Evolutionary conservation across 352 stramenopile species (phyloP).

Genomic region (Globisporangium camurandrum): DNA sequence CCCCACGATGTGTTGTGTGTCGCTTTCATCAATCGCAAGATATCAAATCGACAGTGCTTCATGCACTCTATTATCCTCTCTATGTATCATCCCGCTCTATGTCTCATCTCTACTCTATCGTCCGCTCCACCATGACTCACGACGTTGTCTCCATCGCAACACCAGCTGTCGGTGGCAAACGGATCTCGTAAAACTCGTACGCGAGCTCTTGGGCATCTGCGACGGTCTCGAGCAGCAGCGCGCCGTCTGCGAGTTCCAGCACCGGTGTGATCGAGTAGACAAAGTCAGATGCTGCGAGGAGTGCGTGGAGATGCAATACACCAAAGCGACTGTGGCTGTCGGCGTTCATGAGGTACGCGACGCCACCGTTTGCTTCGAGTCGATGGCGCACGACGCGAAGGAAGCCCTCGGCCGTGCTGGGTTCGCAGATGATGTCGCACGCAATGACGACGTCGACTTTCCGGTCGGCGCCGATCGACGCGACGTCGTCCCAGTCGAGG

Average conservation of each 20-base stretch:
- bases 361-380: conserved; percentile 31
- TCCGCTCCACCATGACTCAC: no score
- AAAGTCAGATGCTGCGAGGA: conserved; percentile 57
- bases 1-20: no score
- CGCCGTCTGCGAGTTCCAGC: conserved; percentile 41
- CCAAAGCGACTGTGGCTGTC: conserved; percentile 84
- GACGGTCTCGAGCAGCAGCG: conserved; percentile 66
- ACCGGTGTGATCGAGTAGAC: conserved; percentile 67
- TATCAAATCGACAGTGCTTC: no score
- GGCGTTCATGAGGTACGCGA: conserved; percentile 84
- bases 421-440: conserved; percentile 85
- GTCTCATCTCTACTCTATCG: no score
- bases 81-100: no score
- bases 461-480: conserved; percentile 44
- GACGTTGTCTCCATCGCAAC: no score
- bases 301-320: conserved; percentile 58
- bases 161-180: conserved; percentile 14
- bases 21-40: no score
- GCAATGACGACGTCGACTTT: conserved; percentile 80
- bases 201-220: conserved; percentile 65
- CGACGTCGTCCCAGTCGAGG: conserved; percentile 72
- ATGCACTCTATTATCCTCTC: no score
- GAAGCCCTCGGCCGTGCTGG: conserved; percentile 82
- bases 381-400: conserved; percentile 64
- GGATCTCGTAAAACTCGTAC: conserved; percentile 87